Evolutionary conservation across 2,329 filamentous ascomycete species (phyloP), one percentile per base, ranked within the genome.

Genomic region (Cephalotrichum gorgonifer): DNA sequence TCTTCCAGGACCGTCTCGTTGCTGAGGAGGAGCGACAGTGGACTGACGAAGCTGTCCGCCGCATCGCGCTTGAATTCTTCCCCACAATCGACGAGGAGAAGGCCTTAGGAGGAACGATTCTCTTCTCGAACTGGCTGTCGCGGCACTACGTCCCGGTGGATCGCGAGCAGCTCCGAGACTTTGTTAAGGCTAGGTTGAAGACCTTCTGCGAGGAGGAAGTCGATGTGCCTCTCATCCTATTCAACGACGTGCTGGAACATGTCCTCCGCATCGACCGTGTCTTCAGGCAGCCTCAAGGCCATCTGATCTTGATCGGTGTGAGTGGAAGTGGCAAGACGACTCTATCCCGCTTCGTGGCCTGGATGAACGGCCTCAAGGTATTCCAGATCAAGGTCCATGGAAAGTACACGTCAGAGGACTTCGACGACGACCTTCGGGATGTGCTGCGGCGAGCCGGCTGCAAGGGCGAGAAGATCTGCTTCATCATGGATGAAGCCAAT

Each of bases 361-460:
- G 93, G 93, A 98, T 98, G 93, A 99, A 98, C 60, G 94, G 94
- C 51, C 76, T 99, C 52, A 95, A 91, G 64, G 90, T 98, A 38
- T 98, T 96, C 76, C 93, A 99, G 70, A 98, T 99, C 76, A 99
- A 98, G 74, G 93, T 98, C 0, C 93, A 99, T 60, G 93, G 93
- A 55, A 96, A 91, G 63, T 99, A 98, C 69, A 96, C 93, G 15
- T 87, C 87, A 2, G 93, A 97, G 63, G 93, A 99, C 69, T 99
- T 99, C 62, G 93, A 99, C 62, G 94, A 99, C 51, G 93, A 99
- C 65, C 73, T 99, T 31, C 81, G 94, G 55, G 91, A 90, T 62
- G 93, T 99, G 8, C 79, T 99, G 38, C 85, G 93, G 43, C 81
- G 93, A 50, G 94, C 88, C 58, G 93, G 93, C 54, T 97, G 91